Evolutionary conservation across 139 green algal genomes (phyloP).

Genomic region (Haematococcus sp.): DNA sequence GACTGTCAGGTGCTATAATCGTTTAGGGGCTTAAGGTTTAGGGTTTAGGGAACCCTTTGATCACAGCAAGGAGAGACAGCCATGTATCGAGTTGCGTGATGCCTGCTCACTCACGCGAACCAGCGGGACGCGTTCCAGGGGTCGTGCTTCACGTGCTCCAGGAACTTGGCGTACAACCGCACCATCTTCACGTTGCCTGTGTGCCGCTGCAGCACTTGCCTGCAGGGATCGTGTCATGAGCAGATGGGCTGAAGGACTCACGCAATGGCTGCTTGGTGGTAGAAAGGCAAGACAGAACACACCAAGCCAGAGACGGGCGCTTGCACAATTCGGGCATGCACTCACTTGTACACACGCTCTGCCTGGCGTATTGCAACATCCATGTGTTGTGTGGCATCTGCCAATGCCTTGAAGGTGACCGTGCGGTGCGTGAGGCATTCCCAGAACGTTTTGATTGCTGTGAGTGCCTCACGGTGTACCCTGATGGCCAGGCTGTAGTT

Average conservation of each 20-base stretch:
- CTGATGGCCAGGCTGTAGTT: constrained; percentile 31
- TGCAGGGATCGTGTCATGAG: constrained; percentile 22
- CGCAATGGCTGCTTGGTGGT: too few species aligned
- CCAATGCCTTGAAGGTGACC: constrained; percentile 29
- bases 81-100: too few species aligned
- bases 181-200: constrained; percentile 31
- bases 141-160: constrained; percentile 39
- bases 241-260: too few species aligned
- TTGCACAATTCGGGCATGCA: too few species aligned
- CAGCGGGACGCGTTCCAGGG: constrained; percentile 32
- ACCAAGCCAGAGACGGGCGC: too few species aligned
- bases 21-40: too few species aligned
- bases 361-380: constrained; percentile 7
- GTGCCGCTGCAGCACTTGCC: constrained; percentile 32
- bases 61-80: too few species aligned
- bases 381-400: constrained; percentile 12
- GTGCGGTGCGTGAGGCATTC: constrained; percentile 21
- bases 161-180: constrained; percentile 36
- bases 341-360: constrained; percentile 4
- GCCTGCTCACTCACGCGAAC: constrained; percentile 24
- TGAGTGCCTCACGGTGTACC: constrained; percentile 30
- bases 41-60: too few species aligned
- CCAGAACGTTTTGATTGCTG: constrained; percentile 34
- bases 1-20: too few species aligned
- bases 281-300: too few species aligned